Evolutionary conservation across 495 filamentous ascomycete species (phyloP), one percentile per base, ranked within the genome.

Genomic region (Xylaria telfairii): DNA sequence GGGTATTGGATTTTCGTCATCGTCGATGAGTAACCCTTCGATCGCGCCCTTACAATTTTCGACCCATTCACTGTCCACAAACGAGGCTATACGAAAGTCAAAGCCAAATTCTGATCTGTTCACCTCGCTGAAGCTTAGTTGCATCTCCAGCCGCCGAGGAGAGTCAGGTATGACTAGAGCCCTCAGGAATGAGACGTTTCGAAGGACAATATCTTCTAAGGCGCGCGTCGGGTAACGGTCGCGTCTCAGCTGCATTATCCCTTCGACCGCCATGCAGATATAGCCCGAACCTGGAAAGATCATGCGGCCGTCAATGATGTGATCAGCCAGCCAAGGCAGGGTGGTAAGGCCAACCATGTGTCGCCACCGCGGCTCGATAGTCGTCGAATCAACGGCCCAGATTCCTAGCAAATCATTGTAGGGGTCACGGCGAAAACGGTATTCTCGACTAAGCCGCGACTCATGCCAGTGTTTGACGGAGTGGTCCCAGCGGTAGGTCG

Each of bases 281-380:
- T 85, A 87, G 1, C 82, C 86, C 0, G 85, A 82, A 2, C 75
- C 79, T 0, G 87, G 87, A 41, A 84, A 88, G 1, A 89, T 62
- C 7, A 86, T 80, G 0, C 81, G 79, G 1, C 68, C 69, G 5
- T 74, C 72, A 41, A 80, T 77, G 30, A 66, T 77, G 59, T 88
- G 85, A 59, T 87, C 82, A 17, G 72, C 32, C 0, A 88, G 65
- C 86, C 86, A 88, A 0, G 85, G 84, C 13, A 81, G 74, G 63
- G 84, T 78, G 1, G 67, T 67, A 0, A 80, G 46, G 4, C 77
- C 68, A 7, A 87, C 63, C 21, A 79, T 73, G 7, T 81, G 78
- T 13, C 81, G 72, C 81, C 83, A 88, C 46, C 75, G 72, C 3
- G 82, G 84, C 37, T 80, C 78, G 10, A 77, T 34, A 0, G 73